Evolutionary conservation across 331 rosid species (phyloP), one percentile per base, ranked within the genome.

Genomic region (Malus hybrid): DNA sequence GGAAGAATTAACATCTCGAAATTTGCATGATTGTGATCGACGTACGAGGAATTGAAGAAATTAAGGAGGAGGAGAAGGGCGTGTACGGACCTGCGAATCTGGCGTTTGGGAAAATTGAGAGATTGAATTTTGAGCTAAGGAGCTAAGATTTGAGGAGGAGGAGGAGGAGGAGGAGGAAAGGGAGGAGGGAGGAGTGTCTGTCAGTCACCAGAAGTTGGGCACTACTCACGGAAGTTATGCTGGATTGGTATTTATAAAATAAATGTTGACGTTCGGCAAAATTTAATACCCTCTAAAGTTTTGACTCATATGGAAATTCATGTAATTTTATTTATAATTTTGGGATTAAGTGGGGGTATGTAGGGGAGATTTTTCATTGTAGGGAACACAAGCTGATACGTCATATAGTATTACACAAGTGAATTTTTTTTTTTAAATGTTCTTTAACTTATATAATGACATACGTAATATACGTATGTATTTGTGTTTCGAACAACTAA

Each of bases 71-170:
- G 44, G 29, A 73, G 77, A 28, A 62, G 32, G 28, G 7, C 0
- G 26, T 11, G 46, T 6, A 19, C 70, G 77, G 70, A 74, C 77
- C 77, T 60, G 66, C 12, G 77, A 30, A 74, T 46, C 32, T 12
- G 70, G 70, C 60, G 6, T 26, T 44, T 14, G 73, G 34, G 39
- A 57, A 32, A 19, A 34, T 34, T 14, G 16, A 33, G 58, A 44
- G 48, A 44, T 26, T 12, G 61, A 46, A 36, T 28, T 44, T 22
- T 24, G 56, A 24, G 68, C 36, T 34, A 34, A 60, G 46, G 44
- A 8, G 42, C 46, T 42, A 42, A 42, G 69, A 39, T 10, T 73
- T 24, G 70, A 63, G 70, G 69, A 73, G 29, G 28, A 14, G 10
- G 36, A 30, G 4, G 33, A 5, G 26, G 42, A 5, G 13, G 13